These are phyloP conservation scores for Macrophomina pseudophaseolina DNA, from an alignment of 2,329 filamentous ascomycete genomes.

Conservation along the genomic window DNA sequence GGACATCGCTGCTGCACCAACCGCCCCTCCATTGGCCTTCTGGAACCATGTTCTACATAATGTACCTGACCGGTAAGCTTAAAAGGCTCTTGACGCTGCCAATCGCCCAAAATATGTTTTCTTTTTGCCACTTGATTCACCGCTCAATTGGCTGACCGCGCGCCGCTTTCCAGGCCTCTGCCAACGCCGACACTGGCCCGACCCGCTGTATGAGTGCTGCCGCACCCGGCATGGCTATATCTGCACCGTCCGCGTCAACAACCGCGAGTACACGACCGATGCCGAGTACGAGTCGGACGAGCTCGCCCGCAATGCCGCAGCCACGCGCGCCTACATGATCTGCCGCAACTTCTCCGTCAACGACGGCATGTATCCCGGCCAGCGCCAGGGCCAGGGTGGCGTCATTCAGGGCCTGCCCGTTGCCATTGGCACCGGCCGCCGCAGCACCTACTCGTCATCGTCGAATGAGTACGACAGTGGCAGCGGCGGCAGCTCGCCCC, in stretches of 20 bases:
- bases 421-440: slow-evolving; percentile 66
- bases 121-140: slow-evolving; percentile 25
- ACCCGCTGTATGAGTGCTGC: slow-evolving; percentile 87
- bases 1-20: slow-evolving; percentile 28
- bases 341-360: slow-evolving; percentile 98
- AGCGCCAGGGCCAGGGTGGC: slow-evolving; percentile 59
- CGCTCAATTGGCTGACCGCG: slow-evolving; percentile 28
- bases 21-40: slow-evolving; percentile 27
- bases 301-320: slow-evolving; percentile 89
- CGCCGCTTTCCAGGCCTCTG: slow-evolving; percentile 72
- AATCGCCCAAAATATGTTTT: slow-evolving; percentile 16
- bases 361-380: slow-evolving; percentile 78
- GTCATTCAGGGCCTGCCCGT: slow-evolving; percentile 67
- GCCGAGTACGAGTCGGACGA: slow-evolving; percentile 79
- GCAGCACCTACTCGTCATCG: slow-evolving; percentile 50
- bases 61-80: slow-evolving; percentile 50
- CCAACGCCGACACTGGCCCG: slow-evolving; percentile 90
- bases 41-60: slow-evolving; percentile 49
- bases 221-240: slow-evolving; percentile 76
- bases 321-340: slow-evolving; percentile 95
- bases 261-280: slow-evolving; percentile 94
- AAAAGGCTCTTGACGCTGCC: background rate
- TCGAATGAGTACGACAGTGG: slow-evolving; percentile 55
- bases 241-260: slow-evolving; percentile 93
- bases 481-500: slow-evolving; percentile 63